Base-by-base conservation (phyloP, 129 eudicot genomes). In the Heracleum sosnowskyi region DNA sequence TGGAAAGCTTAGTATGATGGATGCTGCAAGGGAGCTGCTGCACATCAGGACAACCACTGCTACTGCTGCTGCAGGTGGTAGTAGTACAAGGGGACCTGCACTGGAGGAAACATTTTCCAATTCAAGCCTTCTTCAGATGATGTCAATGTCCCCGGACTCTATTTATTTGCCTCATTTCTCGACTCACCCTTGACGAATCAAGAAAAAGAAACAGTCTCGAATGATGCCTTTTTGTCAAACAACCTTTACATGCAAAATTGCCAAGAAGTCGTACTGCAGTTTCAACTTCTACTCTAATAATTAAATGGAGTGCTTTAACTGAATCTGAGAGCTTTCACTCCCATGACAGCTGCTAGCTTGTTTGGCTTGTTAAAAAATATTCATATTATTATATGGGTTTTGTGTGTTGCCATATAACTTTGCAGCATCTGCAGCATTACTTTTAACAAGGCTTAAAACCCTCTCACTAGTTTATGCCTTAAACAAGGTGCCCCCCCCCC, bases 101-200 rank as follows among this genome's bases (percentile, higher is more conserved):
- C 87, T 91, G 0, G 97, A 94, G 81, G 98, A 91, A 82, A 94
- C 97, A 0, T 94, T 94, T 79, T 94, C 98, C 17, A 91, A 94
- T 74, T 94, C 98, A 1, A 91, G 98, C 76, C 93, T 94, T 45
- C 85, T 94, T 79, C 98, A 94, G 76, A 94, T 94, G 98, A 87
- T 91, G 76, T 94, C 98, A 18, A 79, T 91, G 87, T 94, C 97
- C 8, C 98, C 98, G 0, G 98, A 94, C 76, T 91, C 98, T 16
- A 86, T 89, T 63, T 53, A 69, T 75, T 39, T 36, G 39, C 60
- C 77, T 70, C 35, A 64, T 28, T 28, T 64, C 16, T n/a, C 66
- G 15, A 9, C 16, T 24, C 31, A 57, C 66, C 66, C 66, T 8
- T 57, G 66, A 57, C 16, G 15, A 64, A 31, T 29, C 11, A 64